A percentile compares a stretch with the other conserved stretches of the same genome.
Conservation (phyloP, 2,329 filamentous ascomycete species). For the Monosporascus sp. region DNA sequence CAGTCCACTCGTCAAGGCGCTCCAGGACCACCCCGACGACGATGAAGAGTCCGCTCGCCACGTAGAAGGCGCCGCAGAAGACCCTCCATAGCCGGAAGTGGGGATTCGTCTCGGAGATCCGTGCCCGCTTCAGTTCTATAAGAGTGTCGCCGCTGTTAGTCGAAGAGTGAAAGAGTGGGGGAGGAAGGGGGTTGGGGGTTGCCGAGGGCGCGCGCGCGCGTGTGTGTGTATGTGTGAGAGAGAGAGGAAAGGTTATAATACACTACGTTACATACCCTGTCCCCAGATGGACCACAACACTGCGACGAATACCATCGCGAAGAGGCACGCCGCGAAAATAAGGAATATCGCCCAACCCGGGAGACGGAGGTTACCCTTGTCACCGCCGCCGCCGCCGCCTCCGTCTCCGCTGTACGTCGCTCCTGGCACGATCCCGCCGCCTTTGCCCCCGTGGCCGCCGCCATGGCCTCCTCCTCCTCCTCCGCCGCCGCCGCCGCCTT, state of each 20-base stretch:
- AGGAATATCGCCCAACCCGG: too few species aligned
- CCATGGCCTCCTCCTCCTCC: background rate
- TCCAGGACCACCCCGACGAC: constrained; percentile 4
- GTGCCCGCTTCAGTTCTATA: background rate
- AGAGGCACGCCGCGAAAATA: too few species aligned
- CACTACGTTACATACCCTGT: too few species aligned
- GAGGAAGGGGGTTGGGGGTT: too few species aligned
- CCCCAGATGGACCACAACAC: too few species aligned
- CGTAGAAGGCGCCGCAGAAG: constrained; percentile 8
- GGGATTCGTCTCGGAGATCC: background rate
- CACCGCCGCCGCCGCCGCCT: background rate
- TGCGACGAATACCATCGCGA: too few species aligned
- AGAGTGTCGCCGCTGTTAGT: background rate
- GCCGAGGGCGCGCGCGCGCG: too few species aligned
- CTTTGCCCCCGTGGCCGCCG: background rate
- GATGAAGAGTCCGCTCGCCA: constrained; percentile 7
- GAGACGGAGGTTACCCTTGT: background rate
- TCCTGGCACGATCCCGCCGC: background rate
- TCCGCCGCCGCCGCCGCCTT: background rate
- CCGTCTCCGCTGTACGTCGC: background rate
- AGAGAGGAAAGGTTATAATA: too few species aligned
- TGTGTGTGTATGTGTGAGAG: too few species aligned
- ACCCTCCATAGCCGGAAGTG: background rate
- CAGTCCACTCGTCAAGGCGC: too few species aligned
- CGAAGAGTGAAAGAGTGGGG: background rate